phyloP scores from a whole-genome alignment of 2,329 filamentous ascomycete species.

The Fusarium staphyleae region DNA sequence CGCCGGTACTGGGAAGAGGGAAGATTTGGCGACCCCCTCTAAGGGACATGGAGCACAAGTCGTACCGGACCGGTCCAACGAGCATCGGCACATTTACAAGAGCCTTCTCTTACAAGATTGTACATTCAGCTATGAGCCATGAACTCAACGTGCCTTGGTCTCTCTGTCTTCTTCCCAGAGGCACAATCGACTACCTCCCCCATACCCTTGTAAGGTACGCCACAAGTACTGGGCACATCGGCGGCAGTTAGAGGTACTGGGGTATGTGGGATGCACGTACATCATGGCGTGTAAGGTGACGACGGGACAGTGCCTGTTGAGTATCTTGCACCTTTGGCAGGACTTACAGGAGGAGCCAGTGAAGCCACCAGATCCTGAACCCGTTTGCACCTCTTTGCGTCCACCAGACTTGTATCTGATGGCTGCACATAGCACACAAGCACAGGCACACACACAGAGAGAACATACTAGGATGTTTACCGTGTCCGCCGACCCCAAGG shows the following conservation, averaged over 20 bases:
- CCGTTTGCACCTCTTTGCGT: constrained; percentile 29
- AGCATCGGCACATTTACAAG: constrained; percentile 29
- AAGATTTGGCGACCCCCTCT: constrained; percentile 35
- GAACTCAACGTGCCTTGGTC: constrained; percentile 13
- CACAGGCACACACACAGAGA: constrained; percentile 37
- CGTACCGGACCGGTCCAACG: constrained; percentile 22
- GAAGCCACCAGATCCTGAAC: constrained; percentile 17
- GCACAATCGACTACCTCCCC: constrained; percentile 11
- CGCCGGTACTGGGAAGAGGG: constrained; percentile 22
- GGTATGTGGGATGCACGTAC: constrained; percentile 24
- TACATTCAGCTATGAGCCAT: constrained; percentile 22
- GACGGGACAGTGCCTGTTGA: constrained; percentile 15
- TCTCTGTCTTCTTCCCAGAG: constrained; percentile 10
- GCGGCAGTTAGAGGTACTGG: constrained; percentile 16
- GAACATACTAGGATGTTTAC: constrained; percentile 34
- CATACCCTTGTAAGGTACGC: constrained; percentile 22
- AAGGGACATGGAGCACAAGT: constrained; percentile 28
- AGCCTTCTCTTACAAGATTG: constrained; percentile 24
- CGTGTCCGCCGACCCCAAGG: constrained; percentile 25
- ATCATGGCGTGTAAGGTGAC: constrained; percentile 16
- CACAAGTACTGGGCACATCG: constrained; percentile 23
- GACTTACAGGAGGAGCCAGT: constrained; percentile 14
- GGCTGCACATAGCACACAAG: constrained; percentile 31
- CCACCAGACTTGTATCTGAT: constrained; percentile 28
- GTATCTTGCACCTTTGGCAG: constrained; percentile 8